Percentiles rank a stretch among this genome's conserved stretches.
Evolutionary conservation across 1,284 basidiomycete species (phyloP).

Genomic region (Apiotrichum montevideense): DNA sequence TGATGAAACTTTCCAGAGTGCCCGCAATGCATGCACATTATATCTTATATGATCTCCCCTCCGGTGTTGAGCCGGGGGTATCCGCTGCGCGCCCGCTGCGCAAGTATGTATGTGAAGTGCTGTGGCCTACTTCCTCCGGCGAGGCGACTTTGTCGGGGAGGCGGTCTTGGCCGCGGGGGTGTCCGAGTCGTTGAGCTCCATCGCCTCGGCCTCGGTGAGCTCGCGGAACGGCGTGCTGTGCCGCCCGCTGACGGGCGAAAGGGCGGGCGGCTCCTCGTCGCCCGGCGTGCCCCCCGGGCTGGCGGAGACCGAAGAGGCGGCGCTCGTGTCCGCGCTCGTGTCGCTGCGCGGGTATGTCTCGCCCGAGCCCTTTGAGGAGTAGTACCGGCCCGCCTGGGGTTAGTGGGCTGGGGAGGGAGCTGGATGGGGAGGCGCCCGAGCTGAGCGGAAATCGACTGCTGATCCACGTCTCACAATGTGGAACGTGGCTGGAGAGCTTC

Average conservation of each 20-base stretch:
- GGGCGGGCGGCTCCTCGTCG: neutral
- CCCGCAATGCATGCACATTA: too few species aligned
- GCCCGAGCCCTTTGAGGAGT: slow-evolving; percentile 21
- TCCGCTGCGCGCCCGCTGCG: too few species aligned
- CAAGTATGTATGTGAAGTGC: neutral
- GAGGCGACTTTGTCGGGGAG: neutral
- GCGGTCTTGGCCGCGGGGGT: neutral
- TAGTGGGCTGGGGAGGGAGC: neutral
- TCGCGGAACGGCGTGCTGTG: slow-evolving; percentile 39
- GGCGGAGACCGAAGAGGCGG: slow-evolving; percentile 1
- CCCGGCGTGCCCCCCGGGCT: neutral
- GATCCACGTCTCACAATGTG: too few species aligned
- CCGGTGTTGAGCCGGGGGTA: too few species aligned
- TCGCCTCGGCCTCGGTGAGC: slow-evolving; percentile 35
- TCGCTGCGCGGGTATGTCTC: slow-evolving; percentile 5
- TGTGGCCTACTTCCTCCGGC: neutral
- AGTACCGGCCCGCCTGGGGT: slow-evolving; percentile 38
- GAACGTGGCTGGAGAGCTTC: too few species aligned
- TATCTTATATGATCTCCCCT: too few species aligned
- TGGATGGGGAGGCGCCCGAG: neutral
- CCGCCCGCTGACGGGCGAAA: slow-evolving; percentile 12
- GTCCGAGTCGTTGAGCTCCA: slow-evolving; percentile 22
- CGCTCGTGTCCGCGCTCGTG: slow-evolving; percentile 10
- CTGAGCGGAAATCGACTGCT: neutral
- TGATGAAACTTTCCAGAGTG: too few species aligned